These are phyloP conservation scores for Termitomyces sp. DNA, from an alignment of 768 basidiomycete genomes.

Conservation along the genomic window DNA sequence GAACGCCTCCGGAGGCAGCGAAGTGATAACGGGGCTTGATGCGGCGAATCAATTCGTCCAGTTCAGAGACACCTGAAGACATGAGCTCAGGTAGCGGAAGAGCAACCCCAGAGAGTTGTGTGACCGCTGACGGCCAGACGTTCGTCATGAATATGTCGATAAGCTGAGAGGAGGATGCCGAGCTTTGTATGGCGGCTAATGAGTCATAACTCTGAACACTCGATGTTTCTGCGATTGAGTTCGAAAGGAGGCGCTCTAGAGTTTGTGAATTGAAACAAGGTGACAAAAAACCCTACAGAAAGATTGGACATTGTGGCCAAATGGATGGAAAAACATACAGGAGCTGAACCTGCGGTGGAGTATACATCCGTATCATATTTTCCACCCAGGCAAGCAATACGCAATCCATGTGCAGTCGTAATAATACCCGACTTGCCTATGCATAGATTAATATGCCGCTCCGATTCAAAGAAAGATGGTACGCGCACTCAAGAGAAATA, in stretches of 20 bases:
- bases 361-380: conserved; percentile 61
- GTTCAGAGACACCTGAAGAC: conserved; percentile 42
- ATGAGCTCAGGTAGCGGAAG: conserved; percentile 42
- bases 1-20: conserved; percentile 55
- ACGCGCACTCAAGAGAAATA: conserved; percentile 78
- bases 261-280: conserved; percentile 71
- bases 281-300: conserved; percentile 63
- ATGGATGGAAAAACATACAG: conserved; percentile 36
- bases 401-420: conserved; percentile 72
- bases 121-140: conserved; percentile 65
- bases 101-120: conserved; percentile 51
- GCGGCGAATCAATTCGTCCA: conserved; percentile 59
- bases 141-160: conserved; percentile 82
- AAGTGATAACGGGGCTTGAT: conserved; percentile 89
- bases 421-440: conserved; percentile 78
- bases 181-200: conserved; percentile 61
- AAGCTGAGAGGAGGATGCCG: conserved; percentile 54
- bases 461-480: background rate
- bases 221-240: conserved; percentile 52
- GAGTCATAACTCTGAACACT: conserved; percentile 49
- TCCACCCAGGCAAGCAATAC: conserved; percentile 85
- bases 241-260: conserved; percentile 65
- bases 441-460: background rate
- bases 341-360: conserved; percentile 51
- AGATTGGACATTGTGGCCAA: conserved; percentile 3